These are phyloP conservation scores for Phytophthora nicotianae DNA, from an alignment of 352 stramenopile species.

Conservation along the genomic window DNA sequence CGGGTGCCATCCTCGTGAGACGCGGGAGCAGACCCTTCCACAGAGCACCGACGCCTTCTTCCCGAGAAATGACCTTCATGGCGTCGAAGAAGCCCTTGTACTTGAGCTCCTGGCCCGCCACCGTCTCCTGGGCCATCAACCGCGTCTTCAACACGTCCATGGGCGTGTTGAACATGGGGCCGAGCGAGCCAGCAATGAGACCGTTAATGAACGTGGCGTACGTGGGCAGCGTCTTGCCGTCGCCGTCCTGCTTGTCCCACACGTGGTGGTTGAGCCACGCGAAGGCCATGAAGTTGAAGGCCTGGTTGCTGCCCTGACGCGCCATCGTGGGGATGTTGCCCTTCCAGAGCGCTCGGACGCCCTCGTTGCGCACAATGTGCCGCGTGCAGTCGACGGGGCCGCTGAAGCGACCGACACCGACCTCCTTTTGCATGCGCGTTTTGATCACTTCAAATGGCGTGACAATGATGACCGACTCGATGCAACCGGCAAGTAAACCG, in stretches of 20 bases:
- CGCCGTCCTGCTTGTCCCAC: conserved; percentile 91
- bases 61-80: conserved; percentile 92
- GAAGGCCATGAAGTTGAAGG: conserved; percentile 98
- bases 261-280: conserved; percentile 92
- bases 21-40: conserved; percentile 97
- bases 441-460: conserved; percentile 99
- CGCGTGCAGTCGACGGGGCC: conserved; percentile 92
- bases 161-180: conserved; percentile 88
- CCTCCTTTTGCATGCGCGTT: conserved; percentile 96
- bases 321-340: conserved; percentile 96
- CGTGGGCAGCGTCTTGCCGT: conserved; percentile 89
- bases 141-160: conserved; percentile 97
- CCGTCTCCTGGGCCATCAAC: conserved; percentile 90
- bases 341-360: conserved; percentile 95
- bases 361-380: conserved; percentile 94
- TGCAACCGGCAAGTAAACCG: conserved; percentile 92
- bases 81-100: conserved; percentile 95
- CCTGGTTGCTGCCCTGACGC: conserved; percentile 97
- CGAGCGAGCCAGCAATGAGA: conserved; percentile 84
- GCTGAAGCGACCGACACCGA: conserved; percentile 90
- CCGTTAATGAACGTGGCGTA: conserved; percentile 96
- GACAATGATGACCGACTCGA: conserved; percentile 97
- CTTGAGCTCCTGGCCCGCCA: conserved; percentile 91
- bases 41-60: conserved; percentile 94
- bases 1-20: conserved; percentile 95